Evolutionary conservation across 192 early-diverging fungal species (phyloP), one percentile per base, ranked within the genome.

Genomic region (Backusella luteola): DNA sequence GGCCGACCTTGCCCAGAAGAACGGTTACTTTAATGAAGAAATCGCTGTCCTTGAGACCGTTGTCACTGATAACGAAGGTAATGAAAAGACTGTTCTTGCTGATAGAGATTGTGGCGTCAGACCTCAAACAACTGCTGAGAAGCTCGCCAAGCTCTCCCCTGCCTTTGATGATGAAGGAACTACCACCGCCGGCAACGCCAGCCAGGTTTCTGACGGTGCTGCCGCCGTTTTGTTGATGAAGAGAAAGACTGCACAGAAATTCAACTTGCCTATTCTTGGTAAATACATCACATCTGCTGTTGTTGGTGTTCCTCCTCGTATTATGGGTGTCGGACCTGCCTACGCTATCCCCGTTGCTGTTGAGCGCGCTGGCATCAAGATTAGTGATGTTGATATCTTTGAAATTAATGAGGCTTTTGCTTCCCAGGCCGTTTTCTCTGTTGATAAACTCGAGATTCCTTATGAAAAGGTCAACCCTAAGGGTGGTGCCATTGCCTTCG

Each of bases 401-500:
- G 94, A 95, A 85, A 85, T 95, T 77, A 95, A 95, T 82, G 94
- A 95, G 80, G 94, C 94, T 19, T 95, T 95, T 36, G 68, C 68
- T 79, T 90, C 93, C 12, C 92, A 93, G 0, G 94, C 94, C 14
- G 91, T 91, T 7, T 87, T 95, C 29, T 95, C 96, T 66, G 97
- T 97, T 84, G 87, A 87, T 75, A 92, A 94, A 81, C 80, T 98
- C 41, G 88, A 84, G 29, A 81, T 98, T 63, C 83, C 80, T 38
- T 79, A 81, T 8, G 91, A 91, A n/a, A 94, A 94, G 66, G 89
- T 98, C 69, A 99, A 99, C 76, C 88, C 94, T n/a, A 90, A 91
- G 82, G 98, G 98, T 73, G 98, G 98, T 67, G 97, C 98, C 34
- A 96, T 98, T 35, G 94, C 95, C 0, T 88, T 97, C 53, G 98